Evolutionary conservation across 768 basidiomycete species (phyloP).

Genomic region (Clavulina sp.): DNA sequence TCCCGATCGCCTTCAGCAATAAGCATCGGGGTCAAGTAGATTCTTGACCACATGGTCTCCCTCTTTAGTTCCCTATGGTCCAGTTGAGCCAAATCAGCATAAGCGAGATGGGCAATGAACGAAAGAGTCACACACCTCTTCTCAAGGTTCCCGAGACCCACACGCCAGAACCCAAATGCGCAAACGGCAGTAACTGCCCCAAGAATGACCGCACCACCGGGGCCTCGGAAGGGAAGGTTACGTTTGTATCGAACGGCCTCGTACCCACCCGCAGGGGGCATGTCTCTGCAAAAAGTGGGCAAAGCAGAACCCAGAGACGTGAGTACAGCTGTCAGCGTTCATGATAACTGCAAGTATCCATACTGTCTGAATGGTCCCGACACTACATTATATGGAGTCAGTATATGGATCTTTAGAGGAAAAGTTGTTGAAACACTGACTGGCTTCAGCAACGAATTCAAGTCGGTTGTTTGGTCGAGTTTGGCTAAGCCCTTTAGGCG

Average conservation of each 20-base stretch:
- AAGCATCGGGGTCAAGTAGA: conserved; percentile 81
- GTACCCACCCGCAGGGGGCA: conserved; percentile 90
- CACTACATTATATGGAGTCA: too few relatives aligned
- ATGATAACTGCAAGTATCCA: neutral
- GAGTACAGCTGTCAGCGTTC: neutral
- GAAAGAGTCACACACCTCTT: conserved; percentile 59
- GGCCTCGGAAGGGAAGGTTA: conserved; percentile 79
- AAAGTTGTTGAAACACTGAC: too few relatives aligned
- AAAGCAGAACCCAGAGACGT: too few relatives aligned
- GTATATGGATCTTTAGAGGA: too few relatives aligned
- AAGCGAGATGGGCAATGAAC: neutral
- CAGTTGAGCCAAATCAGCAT: conserved; percentile 1
- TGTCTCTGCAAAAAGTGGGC: conserved; percentile 45
- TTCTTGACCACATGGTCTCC: conserved; percentile 89
- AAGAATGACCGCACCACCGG: conserved; percentile 69
- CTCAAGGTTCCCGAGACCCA: conserved; percentile 83
- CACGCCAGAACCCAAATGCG: conserved; percentile 78
- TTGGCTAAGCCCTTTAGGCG: too few relatives aligned
- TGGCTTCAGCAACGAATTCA: too few relatives aligned
- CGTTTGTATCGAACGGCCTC: conserved; percentile 88
- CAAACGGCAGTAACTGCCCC: conserved; percentile 74
- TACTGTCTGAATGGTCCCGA: conserved; percentile 1
- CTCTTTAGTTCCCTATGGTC: conserved; percentile 69
- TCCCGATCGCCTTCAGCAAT: conserved; percentile 91
- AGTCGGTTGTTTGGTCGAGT: too few relatives aligned